A percentile compares a stretch with the other conserved stretches of the same genome.
phyloP scores from a whole-genome alignment of 2,329 filamentous ascomycete genomes.

The Cordyceps javanica region DNA sequence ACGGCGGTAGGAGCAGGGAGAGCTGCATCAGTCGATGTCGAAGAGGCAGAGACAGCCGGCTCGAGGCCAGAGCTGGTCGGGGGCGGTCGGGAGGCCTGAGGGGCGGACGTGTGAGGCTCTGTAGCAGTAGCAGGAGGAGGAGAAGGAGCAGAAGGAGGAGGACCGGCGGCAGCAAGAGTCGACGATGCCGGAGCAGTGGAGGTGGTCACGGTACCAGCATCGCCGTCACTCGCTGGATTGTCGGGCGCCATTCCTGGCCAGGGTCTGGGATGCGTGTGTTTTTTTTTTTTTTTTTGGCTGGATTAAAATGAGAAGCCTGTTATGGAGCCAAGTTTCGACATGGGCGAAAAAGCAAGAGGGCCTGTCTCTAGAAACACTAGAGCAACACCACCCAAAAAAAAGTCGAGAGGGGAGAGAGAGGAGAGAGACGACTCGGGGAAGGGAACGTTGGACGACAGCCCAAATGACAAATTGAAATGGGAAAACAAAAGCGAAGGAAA shows the following conservation, averaged over 20 bases:
- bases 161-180: constrained; percentile 9
- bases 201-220: constrained; percentile 4
- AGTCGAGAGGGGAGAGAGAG: not conserved
- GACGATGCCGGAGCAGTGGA: constrained; percentile 5
- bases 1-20: not conserved
- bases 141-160: constrained; percentile 12
- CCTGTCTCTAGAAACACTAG: constrained; percentile 1
- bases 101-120: not conserved
- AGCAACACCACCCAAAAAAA: constrained; percentile 2
- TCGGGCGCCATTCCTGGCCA: constrained; percentile 10
- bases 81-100: not conserved
- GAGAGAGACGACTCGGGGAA: not conserved
- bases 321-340: constrained; percentile 12
- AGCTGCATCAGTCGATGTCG: not conserved
- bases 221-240: constrained; percentile 9
- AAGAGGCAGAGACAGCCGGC: not conserved
- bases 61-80: not conserved
- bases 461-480: not conserved
- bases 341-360: constrained; percentile 5
- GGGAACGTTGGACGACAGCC: not conserved
- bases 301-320: constrained; percentile 12
- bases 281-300: constrained; percentile 7
- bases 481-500: not conserved
- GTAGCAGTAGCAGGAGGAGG: constrained; percentile 5
- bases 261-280: constrained; percentile 7